Evolutionary conservation across 768 basidiomycete genomes (phyloP).

Genomic region (Trametes punicea): DNA sequence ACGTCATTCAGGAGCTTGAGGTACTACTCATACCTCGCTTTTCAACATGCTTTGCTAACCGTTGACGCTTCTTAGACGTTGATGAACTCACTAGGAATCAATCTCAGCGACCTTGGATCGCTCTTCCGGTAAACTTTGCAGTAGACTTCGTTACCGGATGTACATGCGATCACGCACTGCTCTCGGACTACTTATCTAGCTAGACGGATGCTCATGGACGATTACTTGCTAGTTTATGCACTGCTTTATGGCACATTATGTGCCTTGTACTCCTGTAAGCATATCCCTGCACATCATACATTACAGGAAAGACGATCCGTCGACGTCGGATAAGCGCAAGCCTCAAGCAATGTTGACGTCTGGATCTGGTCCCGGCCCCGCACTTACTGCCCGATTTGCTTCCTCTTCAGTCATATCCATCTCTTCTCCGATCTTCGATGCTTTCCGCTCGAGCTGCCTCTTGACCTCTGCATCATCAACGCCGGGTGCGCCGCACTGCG

Average conservation of each 20-base stretch:
- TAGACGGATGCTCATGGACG: conserved; percentile 14
- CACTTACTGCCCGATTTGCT: conserved; percentile 11
- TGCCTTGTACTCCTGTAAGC: not conserved
- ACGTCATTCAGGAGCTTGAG: conserved; percentile 27
- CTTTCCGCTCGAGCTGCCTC: conserved; percentile 33
- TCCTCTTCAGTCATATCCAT: conserved; percentile 22
- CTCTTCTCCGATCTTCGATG: conserved; percentile 21
- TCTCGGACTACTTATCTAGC: conserved; percentile 8
- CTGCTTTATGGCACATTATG: not conserved
- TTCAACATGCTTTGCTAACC: not conserved
- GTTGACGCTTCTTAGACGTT: not conserved
- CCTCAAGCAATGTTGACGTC: not conserved
- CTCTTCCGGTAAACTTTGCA: not conserved
- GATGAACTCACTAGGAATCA: conserved; percentile 13
- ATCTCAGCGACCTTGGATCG: conserved; percentile 2
- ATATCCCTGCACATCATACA: not conserved
- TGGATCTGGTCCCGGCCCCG: not conserved
- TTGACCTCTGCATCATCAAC: conserved; percentile 36
- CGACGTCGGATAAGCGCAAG: too few species aligned
- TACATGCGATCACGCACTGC: not conserved
- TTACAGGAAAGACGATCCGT: not conserved
- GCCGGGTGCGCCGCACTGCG: conserved; percentile 38
- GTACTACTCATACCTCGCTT: conserved; percentile 24
- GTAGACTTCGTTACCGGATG: too few species aligned
- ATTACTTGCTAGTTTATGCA: conserved; percentile 3